Conservation (phyloP, 2,329 filamentous ascomycete genomes). For the Ramularia endophylla region DNA sequence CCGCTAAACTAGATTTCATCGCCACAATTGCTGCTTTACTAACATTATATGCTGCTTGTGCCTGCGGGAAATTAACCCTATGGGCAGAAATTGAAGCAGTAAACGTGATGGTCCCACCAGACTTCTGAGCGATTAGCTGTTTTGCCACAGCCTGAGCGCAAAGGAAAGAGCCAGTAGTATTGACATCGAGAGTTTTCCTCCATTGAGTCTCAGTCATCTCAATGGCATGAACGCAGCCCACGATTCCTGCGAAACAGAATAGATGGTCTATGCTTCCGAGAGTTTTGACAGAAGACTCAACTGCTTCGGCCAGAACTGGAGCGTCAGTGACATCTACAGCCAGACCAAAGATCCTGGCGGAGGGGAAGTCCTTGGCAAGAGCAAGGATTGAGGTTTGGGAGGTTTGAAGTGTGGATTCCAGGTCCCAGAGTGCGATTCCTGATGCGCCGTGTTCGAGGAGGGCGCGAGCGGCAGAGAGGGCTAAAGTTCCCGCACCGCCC, state of each 20-base stretch:
- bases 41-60: conserved; percentile 66
- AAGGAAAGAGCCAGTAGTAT: conserved; percentile 64
- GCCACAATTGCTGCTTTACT: conserved; percentile 62
- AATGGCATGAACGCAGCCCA: conserved; percentile 55
- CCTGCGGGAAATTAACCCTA: conserved; percentile 64
- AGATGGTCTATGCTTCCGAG: conserved; percentile 52
- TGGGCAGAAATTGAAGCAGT: conserved; percentile 64
- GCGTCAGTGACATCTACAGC: conserved; percentile 57
- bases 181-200: conserved; percentile 62
- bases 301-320: conserved; percentile 39
- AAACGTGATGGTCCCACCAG: conserved; percentile 58
- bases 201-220: conserved; percentile 56
- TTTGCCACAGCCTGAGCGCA: conserved; percentile 59
- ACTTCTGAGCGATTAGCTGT: conserved; percentile 48
- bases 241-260: conserved; percentile 63
- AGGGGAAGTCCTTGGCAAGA: conserved; percentile 51
- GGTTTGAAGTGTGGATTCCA: conserved; percentile 39
- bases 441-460: conserved; percentile 62
- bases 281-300: conserved; percentile 35
- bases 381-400: conserved; percentile 38
- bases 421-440: conserved; percentile 57
- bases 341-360: conserved; percentile 44
- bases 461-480: conserved; percentile 52
- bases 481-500: conserved; percentile 60
- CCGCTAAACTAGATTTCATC: conserved; percentile 60